Conservation (phyloP, 2,329 filamentous ascomycete species). For the Coniochaeta sp. region DNA sequence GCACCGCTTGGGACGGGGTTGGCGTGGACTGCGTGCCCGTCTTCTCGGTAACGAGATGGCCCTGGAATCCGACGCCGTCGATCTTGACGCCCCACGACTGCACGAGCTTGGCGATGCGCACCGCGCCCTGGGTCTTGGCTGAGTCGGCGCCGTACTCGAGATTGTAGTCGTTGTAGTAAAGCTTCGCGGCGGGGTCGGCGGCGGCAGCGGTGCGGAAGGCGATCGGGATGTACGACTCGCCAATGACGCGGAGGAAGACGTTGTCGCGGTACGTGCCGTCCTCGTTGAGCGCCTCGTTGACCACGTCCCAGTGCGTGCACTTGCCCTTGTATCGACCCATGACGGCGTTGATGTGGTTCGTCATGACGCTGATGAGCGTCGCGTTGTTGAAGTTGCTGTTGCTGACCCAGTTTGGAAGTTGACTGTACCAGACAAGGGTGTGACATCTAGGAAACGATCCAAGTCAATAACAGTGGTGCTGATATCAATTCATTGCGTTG, state of each 20-base stretch:
- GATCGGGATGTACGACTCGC: conserved; percentile 40
- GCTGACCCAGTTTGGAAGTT: conserved; percentile 39
- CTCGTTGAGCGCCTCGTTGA: conserved; percentile 46
- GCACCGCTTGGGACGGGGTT: conserved; percentile 21
- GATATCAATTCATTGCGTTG: not conserved
- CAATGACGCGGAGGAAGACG: conserved; percentile 40
- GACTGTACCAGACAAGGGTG: conserved; percentile 37
- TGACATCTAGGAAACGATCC: conserved; percentile 42
- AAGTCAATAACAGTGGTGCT: not conserved
- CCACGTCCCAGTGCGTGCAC: conserved; percentile 46
- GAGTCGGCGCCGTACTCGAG: conserved; percentile 28
- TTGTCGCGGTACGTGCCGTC: conserved; percentile 36
- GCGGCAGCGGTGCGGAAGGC: conserved; percentile 40
- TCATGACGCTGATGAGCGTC: conserved; percentile 42
- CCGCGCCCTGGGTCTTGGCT: conserved; percentile 25
- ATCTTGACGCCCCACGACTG: conserved; percentile 32
- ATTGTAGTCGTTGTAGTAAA: conserved; percentile 44
- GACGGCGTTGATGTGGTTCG: conserved; percentile 42
- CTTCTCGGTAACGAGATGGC: conserved; percentile 34
- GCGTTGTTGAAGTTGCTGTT: conserved; percentile 25
- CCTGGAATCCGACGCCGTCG: conserved; percentile 44
- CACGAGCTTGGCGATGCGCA: conserved; percentile 23
- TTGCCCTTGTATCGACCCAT: conserved; percentile 25
- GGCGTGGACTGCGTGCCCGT: conserved; percentile 26
- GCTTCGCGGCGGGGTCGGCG: conserved; percentile 36